Conservation (phyloP, 495 filamentous ascomycete species). For the Viridothelium virens region DNA sequence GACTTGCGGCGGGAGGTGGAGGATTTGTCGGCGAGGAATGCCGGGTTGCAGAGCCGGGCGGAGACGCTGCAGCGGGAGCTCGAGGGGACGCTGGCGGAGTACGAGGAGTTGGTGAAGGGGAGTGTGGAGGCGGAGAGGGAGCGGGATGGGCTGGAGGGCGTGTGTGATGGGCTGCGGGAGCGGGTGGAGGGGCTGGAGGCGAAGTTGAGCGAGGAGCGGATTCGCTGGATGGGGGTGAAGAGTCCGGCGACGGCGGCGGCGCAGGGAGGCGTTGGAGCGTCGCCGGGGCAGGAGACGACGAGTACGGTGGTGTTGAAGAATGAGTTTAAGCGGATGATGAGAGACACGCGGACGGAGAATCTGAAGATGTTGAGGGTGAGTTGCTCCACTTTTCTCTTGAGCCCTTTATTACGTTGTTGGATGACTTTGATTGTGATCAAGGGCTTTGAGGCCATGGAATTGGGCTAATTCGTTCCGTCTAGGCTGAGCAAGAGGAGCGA, state of each 20-base stretch:
- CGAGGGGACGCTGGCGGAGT: slow-evolving; percentile 70
- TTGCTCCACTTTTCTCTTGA: slow-evolving; percentile 20
- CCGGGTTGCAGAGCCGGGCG: slow-evolving; percentile 46
- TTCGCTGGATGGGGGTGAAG: slow-evolving; percentile 59
- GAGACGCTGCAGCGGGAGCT: slow-evolving; percentile 70
- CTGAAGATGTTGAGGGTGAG: slow-evolving; percentile 61
- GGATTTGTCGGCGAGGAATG: slow-evolving; percentile 52
- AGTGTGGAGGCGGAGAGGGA: slow-evolving; percentile 84
- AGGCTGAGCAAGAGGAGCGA: slow-evolving; percentile 69
- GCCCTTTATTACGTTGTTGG: slow-evolving; percentile 16
- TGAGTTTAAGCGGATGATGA: slow-evolving; percentile 89
- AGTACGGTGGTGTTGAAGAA: slow-evolving; percentile 67
- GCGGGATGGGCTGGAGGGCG: slow-evolving; percentile 63
- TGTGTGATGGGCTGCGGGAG: slow-evolving; percentile 63
- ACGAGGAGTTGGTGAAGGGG: slow-evolving; percentile 79
- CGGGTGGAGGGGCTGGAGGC: slow-evolving; percentile 59
- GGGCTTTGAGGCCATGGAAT: not conserved
- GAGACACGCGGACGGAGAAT: slow-evolving; percentile 65
- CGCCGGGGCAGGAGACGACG: slow-evolving; percentile 45
- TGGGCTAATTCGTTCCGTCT: slow-evolving; percentile 17
- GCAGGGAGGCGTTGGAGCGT: slow-evolving; percentile 20
- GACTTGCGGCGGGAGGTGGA: slow-evolving; percentile 36
- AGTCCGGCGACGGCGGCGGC: slow-evolving; percentile 40
- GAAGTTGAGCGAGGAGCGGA: slow-evolving; percentile 62
- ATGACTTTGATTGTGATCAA: not conserved